These are phyloP conservation scores for Vicia villosa DNA, from an alignment of 306 rosid species.

Conservation along the genomic window DNA sequence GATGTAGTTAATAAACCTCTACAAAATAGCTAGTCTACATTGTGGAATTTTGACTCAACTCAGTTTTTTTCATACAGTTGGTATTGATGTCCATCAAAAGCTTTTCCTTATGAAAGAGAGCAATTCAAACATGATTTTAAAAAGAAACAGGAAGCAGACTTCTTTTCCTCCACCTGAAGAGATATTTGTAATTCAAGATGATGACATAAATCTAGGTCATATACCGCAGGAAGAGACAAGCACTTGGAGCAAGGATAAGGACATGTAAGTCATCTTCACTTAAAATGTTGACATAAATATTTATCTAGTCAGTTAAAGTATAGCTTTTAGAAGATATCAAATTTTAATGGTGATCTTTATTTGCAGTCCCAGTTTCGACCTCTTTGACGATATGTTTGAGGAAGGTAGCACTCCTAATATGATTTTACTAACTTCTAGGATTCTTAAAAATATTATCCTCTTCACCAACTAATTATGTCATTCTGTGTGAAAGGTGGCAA, in stretches of 20 bases:
- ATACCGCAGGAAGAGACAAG: conserved; percentile 46
- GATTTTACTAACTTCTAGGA: background rate
- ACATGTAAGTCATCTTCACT: conserved; percentile 52
- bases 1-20: conserved; percentile 35
- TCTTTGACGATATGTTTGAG: conserved; percentile 62
- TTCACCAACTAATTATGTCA: conserved; percentile 34
- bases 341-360: conserved; percentile 18
- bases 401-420: conserved; percentile 55
- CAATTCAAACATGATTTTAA: conserved; percentile 43
- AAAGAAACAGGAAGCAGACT: conserved; percentile 47
- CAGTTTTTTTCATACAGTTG: conserved; percentile 60
- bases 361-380: conserved; percentile 84
- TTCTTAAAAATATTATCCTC: conserved; percentile 16
- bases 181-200: conserved; percentile 59
- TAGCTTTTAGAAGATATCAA: conserved; percentile 28
- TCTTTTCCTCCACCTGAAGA: conserved; percentile 53
- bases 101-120: conserved; percentile 53
- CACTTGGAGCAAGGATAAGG: conserved; percentile 41
- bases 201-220: conserved; percentile 38
- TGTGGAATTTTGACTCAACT: conserved; percentile 7
- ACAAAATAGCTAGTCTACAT: conserved; percentile 17
- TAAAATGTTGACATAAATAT: conserved; percentile 11
- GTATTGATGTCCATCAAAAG: conserved; percentile 77
- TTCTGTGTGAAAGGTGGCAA: conserved; percentile 50
- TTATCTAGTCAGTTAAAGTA: background rate